Percentiles rank a stretch among this genome's conserved stretches.
Evolutionary conservation across 1,284 basidiomycete species (phyloP).

Genomic region (Marasmius sp.): DNA sequence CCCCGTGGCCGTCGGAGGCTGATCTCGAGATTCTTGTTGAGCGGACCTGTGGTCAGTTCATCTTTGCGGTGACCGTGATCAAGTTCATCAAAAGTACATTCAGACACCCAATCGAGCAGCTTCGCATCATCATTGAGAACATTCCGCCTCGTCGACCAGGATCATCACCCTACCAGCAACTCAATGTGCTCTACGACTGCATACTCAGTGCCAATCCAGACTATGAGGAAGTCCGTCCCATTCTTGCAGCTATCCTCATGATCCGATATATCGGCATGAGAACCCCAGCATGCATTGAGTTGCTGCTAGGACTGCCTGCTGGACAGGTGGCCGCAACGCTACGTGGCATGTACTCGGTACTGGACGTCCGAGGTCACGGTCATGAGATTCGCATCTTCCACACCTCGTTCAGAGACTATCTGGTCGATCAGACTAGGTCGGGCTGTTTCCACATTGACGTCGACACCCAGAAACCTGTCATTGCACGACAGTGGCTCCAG

Average conservation of each 20-base stretch:
- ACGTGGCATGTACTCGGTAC: not conserved
- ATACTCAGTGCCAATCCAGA: conserved; percentile 3
- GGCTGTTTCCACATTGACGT: not conserved
- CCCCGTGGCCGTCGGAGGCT: conserved; percentile 7
- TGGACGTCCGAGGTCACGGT: not conserved
- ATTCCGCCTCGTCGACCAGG: not conserved
- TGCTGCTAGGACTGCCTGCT: not conserved
- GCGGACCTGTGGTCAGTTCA: conserved; percentile 10
- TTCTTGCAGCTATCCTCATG: not conserved
- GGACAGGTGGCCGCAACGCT: not conserved
- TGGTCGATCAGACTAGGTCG: not conserved
- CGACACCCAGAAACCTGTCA: not conserved
- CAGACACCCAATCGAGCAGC: conserved; percentile 1
- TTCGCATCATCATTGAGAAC: conserved; percentile 1
- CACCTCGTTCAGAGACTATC: not conserved
- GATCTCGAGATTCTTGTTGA: conserved; percentile 1
- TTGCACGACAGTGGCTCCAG: no score
- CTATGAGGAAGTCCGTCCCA: not conserved
- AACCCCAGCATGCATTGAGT: not conserved
- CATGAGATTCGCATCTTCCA: not conserved
- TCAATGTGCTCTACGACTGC: conserved; percentile 9
- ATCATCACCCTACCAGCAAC: conserved; percentile 3
- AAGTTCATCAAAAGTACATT: conserved; percentile 7
- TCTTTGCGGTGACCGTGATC: conserved; percentile 11
- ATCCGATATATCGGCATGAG: no score